Evolutionary conservation across 129 eudicot species (phyloP).

Genomic region (Calendula officinalis): DNA sequence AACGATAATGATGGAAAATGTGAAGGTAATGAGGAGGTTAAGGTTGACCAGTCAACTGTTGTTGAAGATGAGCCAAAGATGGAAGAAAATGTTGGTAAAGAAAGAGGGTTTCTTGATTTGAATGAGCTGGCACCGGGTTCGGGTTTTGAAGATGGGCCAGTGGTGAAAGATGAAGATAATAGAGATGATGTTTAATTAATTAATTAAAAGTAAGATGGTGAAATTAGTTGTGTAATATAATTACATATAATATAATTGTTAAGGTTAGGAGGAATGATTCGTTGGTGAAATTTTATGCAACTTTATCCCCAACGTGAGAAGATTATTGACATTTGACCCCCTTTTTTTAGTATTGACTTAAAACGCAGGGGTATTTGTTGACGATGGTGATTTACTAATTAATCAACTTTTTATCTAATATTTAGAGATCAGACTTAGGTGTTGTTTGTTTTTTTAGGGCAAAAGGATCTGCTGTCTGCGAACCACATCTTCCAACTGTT

Average conservation of each 20-base stretch:
- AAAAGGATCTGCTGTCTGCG: too few relatives aligned
- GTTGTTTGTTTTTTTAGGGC: too few relatives aligned
- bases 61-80: constrained; percentile 34
- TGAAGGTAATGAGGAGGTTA: constrained; percentile 32
- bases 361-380: constrained; percentile 16
- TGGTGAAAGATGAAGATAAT: constrained; percentile 49
- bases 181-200: constrained; percentile 45
- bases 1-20: constrained; percentile 33
- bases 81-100: constrained; percentile 32
- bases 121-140: constrained; percentile 93
- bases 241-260: constrained; percentile 17
- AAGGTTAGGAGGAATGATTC: constrained; percentile 14
- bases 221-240: constrained; percentile 31
- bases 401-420: not conserved
- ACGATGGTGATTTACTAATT: constrained; percentile 1
- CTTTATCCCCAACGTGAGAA: constrained; percentile 35
- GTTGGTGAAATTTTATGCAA: constrained; percentile 31
- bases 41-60: constrained; percentile 37
- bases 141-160: constrained; percentile 77
- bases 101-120: constrained; percentile 74
- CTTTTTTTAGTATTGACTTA: constrained; percentile 32
- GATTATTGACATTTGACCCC: constrained; percentile 30
- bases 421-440: too few relatives aligned
- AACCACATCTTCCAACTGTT: too few relatives aligned
- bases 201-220: constrained; percentile 3